Base-by-base conservation (phyloP, 2,329 filamentous ascomycete genomes). In the Whalleya microplaca region DNA sequence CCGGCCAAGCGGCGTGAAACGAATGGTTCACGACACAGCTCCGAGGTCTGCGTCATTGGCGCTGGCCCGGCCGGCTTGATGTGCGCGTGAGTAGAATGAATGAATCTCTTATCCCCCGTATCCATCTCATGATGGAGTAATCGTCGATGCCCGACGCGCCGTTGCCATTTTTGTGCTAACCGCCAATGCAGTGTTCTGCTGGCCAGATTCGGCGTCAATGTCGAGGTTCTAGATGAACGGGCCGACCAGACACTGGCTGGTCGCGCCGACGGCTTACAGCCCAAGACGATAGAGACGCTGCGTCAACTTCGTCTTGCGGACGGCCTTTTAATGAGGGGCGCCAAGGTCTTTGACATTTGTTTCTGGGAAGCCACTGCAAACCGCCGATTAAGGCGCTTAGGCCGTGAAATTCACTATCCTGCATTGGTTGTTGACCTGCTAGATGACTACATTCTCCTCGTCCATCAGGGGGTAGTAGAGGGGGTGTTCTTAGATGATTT, bases 231-330 rank as follows among this genome's bases (percentile, higher is more conserved):
- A 47, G 89, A 92, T 73, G 87, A 91, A 68, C 77, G 88, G 61
- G 77, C 83, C 32, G 83, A 89, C 65, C 84, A 84, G 66, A 92
- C 89, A 1, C 78, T 84, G 5, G 87, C 86, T 8, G 88, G 88
- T 42, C 78, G 83, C 54, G 72, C 67, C 57, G 89, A 92, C 71
- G 89, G 89, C 41, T 76, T 92, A 50, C 89, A 92, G 67, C 89
- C 89, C 44, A 92, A 92, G 74, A 89, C 88, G 1, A 90, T 92
- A 65, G 89, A 92, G 75, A 92, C 89, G 0, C 83, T 91, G 65
- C 83, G 84, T 59, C 88, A 91, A 73, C 85, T 92, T 78, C 80
- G 87, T 32, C 74, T 91, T n/a, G 86, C 84, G n/a, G 87, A 91
- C 61, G 77, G 83, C 1, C 72, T 92, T 27, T 72, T 92, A 42